phyloP scores from a whole-genome alignment of 1,284 basidiomycete genomes.

The Tilletia indica region DNA sequence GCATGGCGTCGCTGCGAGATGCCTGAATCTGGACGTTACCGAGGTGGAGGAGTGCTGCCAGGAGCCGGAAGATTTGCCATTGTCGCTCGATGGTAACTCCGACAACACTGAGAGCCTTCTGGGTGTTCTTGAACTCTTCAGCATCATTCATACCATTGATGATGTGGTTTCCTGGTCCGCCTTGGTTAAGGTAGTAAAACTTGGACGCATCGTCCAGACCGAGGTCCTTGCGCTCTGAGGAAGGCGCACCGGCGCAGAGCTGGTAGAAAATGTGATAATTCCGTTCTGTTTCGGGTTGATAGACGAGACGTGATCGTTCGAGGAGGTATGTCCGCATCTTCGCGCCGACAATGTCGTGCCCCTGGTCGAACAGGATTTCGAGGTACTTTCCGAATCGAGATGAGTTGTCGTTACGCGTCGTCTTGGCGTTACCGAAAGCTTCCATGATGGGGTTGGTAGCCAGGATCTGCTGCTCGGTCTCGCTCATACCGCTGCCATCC shows the following conservation, averaged over 20 bases:
- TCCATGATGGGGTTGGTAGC: constrained; percentile 99
- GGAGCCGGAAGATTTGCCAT: constrained; percentile 93
- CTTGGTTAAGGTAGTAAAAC: constrained; percentile 91
- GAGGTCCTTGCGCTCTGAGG: constrained; percentile 91
- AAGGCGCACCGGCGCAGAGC: constrained; percentile 90
- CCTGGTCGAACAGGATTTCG: constrained; percentile 93
- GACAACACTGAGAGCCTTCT: constrained; percentile 90
- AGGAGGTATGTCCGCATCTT: constrained; percentile 95
- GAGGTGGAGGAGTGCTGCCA: constrained; percentile 89
- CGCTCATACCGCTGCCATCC: constrained; percentile 66
- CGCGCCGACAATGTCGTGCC: constrained; percentile 94
- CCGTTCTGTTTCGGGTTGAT: constrained; percentile 85
- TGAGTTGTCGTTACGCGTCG: constrained; percentile 97
- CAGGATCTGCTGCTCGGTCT: constrained; percentile 93
- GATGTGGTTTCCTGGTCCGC: constrained; percentile 76
- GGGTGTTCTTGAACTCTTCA: constrained; percentile 89
- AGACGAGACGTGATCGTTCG: constrained; percentile 94
- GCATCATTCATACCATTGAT: constrained; percentile 91
- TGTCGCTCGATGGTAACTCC: constrained; percentile 96
- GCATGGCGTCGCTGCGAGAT: constrained; percentile 74
- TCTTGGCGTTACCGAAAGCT: constrained; percentile 98
- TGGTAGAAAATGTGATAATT: constrained; percentile 99
- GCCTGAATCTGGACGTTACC: constrained; percentile 91
- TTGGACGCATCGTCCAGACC: constrained; percentile 80
- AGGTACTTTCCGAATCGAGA: constrained; percentile 99